Base-by-base conservation (phyloP, 2,329 filamentous ascomycete genomes). In the Xylaria hypoxylon region DNA sequence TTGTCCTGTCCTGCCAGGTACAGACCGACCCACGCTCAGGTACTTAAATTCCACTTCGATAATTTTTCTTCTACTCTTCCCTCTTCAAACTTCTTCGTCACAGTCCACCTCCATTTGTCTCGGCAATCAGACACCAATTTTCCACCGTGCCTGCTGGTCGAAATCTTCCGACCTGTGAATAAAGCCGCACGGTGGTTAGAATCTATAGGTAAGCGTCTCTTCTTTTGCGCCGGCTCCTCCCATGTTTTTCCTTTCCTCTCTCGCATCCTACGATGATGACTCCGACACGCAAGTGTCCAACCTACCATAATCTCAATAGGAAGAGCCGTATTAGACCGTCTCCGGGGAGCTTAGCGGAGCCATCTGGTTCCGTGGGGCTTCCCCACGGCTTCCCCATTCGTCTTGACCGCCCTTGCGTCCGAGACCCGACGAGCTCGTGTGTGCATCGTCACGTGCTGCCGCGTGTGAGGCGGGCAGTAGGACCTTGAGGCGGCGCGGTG, bases 361-460 rank as follows among this genome's bases (percentile, higher is more conserved):
- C 28, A 19, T 59, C 42, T 4, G 5, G 2, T 5, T 11, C 35
- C 13, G 7, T 15, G 3, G 17, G 2, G 2, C 40, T 38, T 35
- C 60, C 63, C 71, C 40, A 59, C 47, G 68, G 74, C 73, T 67
- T 64, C 65, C 58, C 73, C 71, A 65, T 67, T 62, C 62, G 72
- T 68, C 42, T 48, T 60, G 64, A 51, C 44, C 33, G 62, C 65
- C 69, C 66, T 64, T 35, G 50, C 35, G 40, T 48, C 65, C 65
- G 52, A 63, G 42, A 64, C 64, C 42, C 63, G 72, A 71, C 72
- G 71, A 67, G 70, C 70, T 65, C 70, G 73, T 71, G 75, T 74
- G 76, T 78, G 76, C 75, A 78, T 73, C 76, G 76, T 69, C 76
- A 78, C 69, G 73, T 78, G 76, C 75, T 77, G 75, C 75, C 76